Base-by-base conservation (phyloP, 768 basidiomycete genomes). In the Kwoniella sp. region DNA sequence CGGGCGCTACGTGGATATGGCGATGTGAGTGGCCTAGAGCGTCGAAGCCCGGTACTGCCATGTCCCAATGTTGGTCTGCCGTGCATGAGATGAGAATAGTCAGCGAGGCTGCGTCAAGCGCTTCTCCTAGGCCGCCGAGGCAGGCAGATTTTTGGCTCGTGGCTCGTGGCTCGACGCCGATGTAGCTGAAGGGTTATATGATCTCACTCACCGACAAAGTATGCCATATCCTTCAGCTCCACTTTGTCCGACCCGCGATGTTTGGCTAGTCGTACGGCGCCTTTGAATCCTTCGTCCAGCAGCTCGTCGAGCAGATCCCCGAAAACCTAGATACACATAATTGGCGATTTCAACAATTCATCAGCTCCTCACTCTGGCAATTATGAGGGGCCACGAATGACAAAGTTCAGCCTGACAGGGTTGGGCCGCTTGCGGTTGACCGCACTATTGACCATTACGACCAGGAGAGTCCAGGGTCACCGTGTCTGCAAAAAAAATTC, bases 181-280 rank as follows among this genome's bases (percentile, higher is more conserved):
- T 22, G 28, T 8, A 23, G 13, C 2, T 38, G 64, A 58, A 2
- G 7, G 26, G 20, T 22, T 11, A 34, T 15, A 45, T 11, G 4
- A 30, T 8, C 26, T 28, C 15, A 73, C 75, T 72, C 41, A 77
- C 75, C 69, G 26, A 73, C 47, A 31, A 63, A 69, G 29, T 61
- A 68, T 2, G 75, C 71, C 28, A 72, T 54, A 65, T 77, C 75
- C 31, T 72, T 77, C 37, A 77, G 25, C 58, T 72, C 73, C 23
- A 77, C 71, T 47, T 72, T 72, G 13, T 69, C 63, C 4, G 63
- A 50, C 45, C 66, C 71, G 0, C 75, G 64, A 67, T 77, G 75
- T 58, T 72, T 72, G 1, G 73, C 67, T 20, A 77, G 38, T 55
- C 71, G 66, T 13, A 65, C 50, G 2, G 68, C 69, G 12, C 63